Percentiles rank a stretch among this genome's conserved stretches.
Evolutionary conservation across 2,329 filamentous ascomycete species (phyloP).

Genomic region (Monosporascus sp.): DNA sequence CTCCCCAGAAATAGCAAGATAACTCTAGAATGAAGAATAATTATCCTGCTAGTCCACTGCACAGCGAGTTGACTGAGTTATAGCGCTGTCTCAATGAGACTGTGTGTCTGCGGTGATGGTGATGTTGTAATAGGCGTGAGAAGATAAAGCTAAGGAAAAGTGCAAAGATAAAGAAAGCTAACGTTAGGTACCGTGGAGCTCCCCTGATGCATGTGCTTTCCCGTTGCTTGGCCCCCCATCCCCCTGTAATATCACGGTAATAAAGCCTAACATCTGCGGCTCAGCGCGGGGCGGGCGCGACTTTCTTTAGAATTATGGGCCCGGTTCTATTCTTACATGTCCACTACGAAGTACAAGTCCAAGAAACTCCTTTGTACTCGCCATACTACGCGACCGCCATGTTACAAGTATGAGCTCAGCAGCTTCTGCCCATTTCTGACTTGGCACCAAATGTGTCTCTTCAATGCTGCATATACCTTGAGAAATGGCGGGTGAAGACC

Average conservation of each 20-base stretch:
- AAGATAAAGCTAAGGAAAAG: background rate
- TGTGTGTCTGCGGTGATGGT: background rate
- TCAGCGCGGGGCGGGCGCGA: background rate
- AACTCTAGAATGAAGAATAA: background rate
- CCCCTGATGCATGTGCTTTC: background rate
- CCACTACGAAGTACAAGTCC: no score
- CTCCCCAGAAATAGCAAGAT: background rate
- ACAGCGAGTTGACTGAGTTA: background rate
- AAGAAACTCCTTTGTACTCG: no score
- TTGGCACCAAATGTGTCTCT: slow-evolving; percentile 6
- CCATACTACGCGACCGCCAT: no score
- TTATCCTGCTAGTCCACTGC: background rate
- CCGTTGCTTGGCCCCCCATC: background rate
- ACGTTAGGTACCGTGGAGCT: background rate
- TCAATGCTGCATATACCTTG: slow-evolving; percentile 3
- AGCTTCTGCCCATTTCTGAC: background rate
- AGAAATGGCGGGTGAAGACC: slow-evolving; percentile 36
- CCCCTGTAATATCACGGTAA: background rate
- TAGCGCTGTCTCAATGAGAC: no score
- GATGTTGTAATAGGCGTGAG: background rate
- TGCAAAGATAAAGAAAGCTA: background rate
- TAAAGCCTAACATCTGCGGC: background rate
- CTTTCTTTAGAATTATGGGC: no score
- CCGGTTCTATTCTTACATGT: no score
- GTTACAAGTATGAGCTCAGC: no score